A percentile compares a stretch with the other conserved stretches of the same genome.
phyloP scores from a whole-genome alignment of 2,329 filamentous ascomycete genomes.

The Neodidymelliopsis sp. region DNA sequence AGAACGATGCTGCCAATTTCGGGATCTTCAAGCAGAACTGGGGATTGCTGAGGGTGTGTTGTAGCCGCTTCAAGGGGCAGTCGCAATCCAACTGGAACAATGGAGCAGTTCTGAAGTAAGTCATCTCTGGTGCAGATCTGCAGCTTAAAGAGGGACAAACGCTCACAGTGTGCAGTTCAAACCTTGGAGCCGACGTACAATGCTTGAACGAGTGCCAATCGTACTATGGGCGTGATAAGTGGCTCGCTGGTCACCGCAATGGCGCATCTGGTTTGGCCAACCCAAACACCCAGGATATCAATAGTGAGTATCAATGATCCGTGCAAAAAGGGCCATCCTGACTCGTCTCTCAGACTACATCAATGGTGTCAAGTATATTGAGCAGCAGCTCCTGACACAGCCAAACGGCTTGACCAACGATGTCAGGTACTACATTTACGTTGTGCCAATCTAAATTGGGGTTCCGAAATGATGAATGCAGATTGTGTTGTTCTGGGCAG shows the following conservation, averaged over 20 bases:
- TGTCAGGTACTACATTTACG: constrained; percentile 7
- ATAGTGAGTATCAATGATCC: not conserved
- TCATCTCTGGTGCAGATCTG: not conserved
- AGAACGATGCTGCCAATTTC: constrained; percentile 10
- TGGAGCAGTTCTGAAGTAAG: constrained; percentile 7
- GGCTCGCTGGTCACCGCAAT: constrained; percentile 9
- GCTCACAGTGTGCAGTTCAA: not conserved
- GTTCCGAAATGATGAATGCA: too few relatives aligned
- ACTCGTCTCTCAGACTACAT: constrained; percentile 3
- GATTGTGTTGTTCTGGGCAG: too few relatives aligned
- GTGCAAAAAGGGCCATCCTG: not conserved
- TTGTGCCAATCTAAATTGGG: not conserved
- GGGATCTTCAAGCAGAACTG: constrained; percentile 13
- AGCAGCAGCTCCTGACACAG: constrained; percentile 5
- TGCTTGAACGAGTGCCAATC: constrained; percentile 10
- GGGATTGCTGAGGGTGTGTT: constrained; percentile 4
- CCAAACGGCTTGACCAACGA: constrained; percentile 7
- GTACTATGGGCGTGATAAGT: constrained; percentile 5
- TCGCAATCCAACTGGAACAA: constrained; percentile 7
- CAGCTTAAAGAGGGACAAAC: too few relatives aligned
- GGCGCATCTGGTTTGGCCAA: constrained; percentile 4
- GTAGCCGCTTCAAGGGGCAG: constrained; percentile 11
- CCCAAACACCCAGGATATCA: constrained; percentile 8
- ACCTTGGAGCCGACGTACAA: constrained; percentile 5
- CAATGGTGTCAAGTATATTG: constrained; percentile 10